A percentile compares a stretch with the other conserved stretches of the same genome.
phyloP scores from a whole-genome alignment of 192 early-diverging fungal species.

The Irineochytrium annulatum region DNA sequence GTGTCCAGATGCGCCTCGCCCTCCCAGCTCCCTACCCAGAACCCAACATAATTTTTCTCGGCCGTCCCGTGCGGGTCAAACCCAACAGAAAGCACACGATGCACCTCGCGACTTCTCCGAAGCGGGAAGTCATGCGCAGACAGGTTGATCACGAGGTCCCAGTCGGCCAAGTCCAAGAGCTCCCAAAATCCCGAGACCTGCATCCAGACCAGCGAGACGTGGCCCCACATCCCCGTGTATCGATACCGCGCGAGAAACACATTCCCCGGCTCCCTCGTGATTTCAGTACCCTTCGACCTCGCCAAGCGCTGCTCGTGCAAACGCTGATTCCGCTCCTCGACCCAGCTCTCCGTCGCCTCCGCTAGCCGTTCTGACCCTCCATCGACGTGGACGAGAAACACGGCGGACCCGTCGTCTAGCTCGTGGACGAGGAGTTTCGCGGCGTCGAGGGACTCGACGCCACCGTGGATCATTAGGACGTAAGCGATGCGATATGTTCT shows the following conservation, averaged over 20 bases:
- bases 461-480: slow-evolving; percentile 43
- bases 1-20: neutral
- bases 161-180: slow-evolving; percentile 49
- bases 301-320: neutral
- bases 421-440: slow-evolving; percentile 25
- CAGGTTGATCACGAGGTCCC: slow-evolving; percentile 50
- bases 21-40: slow-evolving; percentile 26
- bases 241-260: slow-evolving; percentile 30
- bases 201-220: slow-evolving; percentile 37
- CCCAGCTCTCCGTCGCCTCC: slow-evolving; percentile 15
- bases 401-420: slow-evolving; percentile 36
- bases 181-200: slow-evolving; percentile 47
- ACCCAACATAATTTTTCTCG: slow-evolving; percentile 35
- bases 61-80: slow-evolving; percentile 3
- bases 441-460: neutral
- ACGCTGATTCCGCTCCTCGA: slow-evolving; percentile 1
- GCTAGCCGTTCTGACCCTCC: slow-evolving; percentile 1
- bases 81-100: slow-evolving; percentile 16
- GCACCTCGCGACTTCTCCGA: slow-evolving; percentile 30
- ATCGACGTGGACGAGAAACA: slow-evolving; percentile 46
- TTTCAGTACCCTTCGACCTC: neutral
- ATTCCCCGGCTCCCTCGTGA: slow-evolving; percentile 13
- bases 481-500: slow-evolving; percentile 40
- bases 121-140: slow-evolving; percentile 42
- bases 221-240: slow-evolving; percentile 41